Percentiles rank a stretch among this genome's conserved stretches.
These are phyloP conservation scores for Pythium oligandrum DNA, from an alignment of 352 stramenopile genomes.

Conservation along the genomic window DNA sequence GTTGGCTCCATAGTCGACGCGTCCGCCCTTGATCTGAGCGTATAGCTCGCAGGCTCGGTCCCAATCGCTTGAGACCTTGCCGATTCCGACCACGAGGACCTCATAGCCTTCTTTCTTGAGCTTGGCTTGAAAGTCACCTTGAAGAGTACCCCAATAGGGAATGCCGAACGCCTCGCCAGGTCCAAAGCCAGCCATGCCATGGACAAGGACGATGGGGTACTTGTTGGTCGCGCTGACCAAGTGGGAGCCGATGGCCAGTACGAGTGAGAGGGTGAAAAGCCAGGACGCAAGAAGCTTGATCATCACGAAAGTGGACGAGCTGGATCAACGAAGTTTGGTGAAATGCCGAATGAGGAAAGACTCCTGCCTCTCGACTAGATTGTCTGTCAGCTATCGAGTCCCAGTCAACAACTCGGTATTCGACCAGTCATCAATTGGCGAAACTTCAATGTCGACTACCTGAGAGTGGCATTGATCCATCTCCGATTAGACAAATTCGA, in stretches of 20 bases:
- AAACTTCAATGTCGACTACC: too few species aligned
- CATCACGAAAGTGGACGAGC: too few species aligned
- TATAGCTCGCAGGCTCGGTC: conserved; percentile 62
- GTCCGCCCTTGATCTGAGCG: conserved; percentile 37
- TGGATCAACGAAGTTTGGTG: too few species aligned
- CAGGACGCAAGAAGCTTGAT: too few species aligned
- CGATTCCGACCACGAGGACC: conserved; percentile 40
- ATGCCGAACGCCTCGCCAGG: conserved; percentile 35
- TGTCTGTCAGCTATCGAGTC: too few species aligned
- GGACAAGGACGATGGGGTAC: conserved; percentile 39
- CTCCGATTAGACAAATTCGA: too few species aligned
- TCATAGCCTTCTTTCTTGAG: conserved; percentile 36
- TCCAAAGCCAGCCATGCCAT: conserved; percentile 46
- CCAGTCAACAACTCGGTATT: too few species aligned
- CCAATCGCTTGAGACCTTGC: conserved; percentile 56
- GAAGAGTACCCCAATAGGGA: conserved; percentile 46
- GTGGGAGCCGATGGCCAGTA: background rate
- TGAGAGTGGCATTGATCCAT: too few species aligned
- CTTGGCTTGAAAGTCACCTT: conserved; percentile 37
- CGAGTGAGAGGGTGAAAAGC: too few species aligned
- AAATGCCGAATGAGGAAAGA: too few species aligned
- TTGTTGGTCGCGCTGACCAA: conserved; percentile 1
- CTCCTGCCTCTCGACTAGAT: too few species aligned
- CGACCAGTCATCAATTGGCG: too few species aligned
- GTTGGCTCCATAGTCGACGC: conserved; percentile 15